A percentile compares a stretch with the other conserved stretches of the same genome.
Conservation (phyloP, 768 basidiomycete genomes). For the Boletus pseudopeckii region DNA sequence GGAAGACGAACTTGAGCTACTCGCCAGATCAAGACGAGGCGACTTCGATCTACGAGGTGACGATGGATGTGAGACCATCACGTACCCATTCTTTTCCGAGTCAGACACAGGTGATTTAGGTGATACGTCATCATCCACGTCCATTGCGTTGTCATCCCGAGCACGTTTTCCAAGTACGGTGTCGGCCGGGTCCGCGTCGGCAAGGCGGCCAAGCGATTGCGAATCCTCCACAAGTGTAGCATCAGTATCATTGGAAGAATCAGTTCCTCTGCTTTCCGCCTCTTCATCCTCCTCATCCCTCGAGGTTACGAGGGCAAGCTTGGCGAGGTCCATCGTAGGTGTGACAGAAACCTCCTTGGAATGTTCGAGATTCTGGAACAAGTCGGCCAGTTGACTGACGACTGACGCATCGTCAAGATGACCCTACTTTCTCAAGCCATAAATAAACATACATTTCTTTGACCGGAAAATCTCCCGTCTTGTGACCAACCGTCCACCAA, state of each 20-base stretch:
- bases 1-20: conserved; percentile 30
- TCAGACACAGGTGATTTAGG: conserved; percentile 31
- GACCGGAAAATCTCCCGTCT: conserved; percentile 79
- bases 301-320: conserved; percentile 86
- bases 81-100: conserved; percentile 42
- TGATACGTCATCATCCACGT: conserved; percentile 45
- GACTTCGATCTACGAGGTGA: conserved; percentile 37
- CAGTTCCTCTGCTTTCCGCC: conserved; percentile 65
- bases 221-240: conserved; percentile 84
- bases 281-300: conserved; percentile 89
- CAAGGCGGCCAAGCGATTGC: conserved; percentile 28
- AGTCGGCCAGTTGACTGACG: conserved; percentile 69
- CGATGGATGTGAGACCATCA: conserved; percentile 37
- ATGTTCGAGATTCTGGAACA: conserved; percentile 76
- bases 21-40: conserved; percentile 28
- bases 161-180: conserved; percentile 71
- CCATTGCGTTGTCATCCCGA: conserved; percentile 50
- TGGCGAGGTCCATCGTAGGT: conserved; percentile 82
- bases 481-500: conserved; percentile 83
- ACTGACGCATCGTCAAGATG: conserved; percentile 45
- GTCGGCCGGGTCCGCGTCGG: conserved; percentile 34
- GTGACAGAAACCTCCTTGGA: conserved; percentile 66
- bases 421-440: background rate
- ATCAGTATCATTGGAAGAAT: conserved; percentile 83
- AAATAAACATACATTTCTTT: conserved; percentile 63